Evolutionary conservation across 139 green algal species (phyloP), one percentile per base, ranked within the genome.

Genomic region (Mesotaenium endlicherianum): DNA sequence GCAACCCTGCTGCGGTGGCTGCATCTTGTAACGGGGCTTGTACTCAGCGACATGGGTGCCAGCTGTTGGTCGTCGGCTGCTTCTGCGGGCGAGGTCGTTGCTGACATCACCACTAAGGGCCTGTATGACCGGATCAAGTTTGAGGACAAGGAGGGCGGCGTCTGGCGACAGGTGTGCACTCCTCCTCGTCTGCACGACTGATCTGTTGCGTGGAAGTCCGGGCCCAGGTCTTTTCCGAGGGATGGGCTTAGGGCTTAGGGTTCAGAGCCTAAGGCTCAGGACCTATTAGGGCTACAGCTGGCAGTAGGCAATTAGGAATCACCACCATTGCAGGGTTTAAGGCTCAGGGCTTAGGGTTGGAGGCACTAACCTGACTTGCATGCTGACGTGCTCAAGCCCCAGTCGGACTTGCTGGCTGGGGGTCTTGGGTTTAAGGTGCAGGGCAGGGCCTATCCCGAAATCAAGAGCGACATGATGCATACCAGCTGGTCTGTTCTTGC

Each of bases 111-210:
- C 4, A 82, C 75, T 38, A 82, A 71, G 40, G 41, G 36, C 8
- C 38, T 82, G 49, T 82, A 82, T 76, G 75, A 82, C 55, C 17
- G 64, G 42, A 83, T 85, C 67, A 39, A n/a, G 41, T 85, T 85
- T 40, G 34, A 82, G n/a, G 72, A 85, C 3, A 16, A 70, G 20
- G 36, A 34, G 2, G 78, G 78, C 26, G 78, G 78, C n/a, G 78
- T 85, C 16, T 85, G 78, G 78, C 85, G 36, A 58, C 76, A 83
- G 60, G 76, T 45, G 60, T 2, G 76, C n/a, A 38, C 31, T 16
- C 2, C 1, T 26, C 26, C 26, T 77, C 43, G 11, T 20, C 3
- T 58, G 42, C 43, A n/a, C 26, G 31, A n/a, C 26, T 34, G 40
- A 34, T 20, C 34, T 20, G 40, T 40, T 26, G 40, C 41, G 30